Evolutionary conservation across 139 green algal genomes (phyloP).

Genomic region (Zygnema cylindricum): DNA sequence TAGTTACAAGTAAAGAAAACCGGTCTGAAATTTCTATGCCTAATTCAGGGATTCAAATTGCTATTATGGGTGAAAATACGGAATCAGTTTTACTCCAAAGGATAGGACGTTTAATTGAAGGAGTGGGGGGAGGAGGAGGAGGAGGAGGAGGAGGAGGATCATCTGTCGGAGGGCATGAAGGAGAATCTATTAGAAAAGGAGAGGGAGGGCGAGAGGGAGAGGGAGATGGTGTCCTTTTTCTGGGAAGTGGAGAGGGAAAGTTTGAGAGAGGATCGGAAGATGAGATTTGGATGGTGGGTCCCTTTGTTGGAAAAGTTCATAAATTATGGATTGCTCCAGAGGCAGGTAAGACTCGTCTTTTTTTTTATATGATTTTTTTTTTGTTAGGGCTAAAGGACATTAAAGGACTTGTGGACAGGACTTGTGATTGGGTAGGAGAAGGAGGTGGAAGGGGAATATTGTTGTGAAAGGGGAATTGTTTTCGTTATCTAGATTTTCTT

Average conservation of each 20-base stretch:
- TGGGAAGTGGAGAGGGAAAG: not conserved
- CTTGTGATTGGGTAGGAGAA: too few relatives aligned
- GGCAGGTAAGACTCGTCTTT: not conserved
- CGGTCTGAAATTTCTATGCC: not conserved
- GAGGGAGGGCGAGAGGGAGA: too few relatives aligned
- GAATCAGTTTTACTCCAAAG: not conserved
- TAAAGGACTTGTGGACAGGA: too few relatives aligned
- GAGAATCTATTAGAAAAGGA: not conserved
- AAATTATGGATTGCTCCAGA: not conserved
- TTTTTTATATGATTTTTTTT: too few relatives aligned
- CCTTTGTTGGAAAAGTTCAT: not conserved
- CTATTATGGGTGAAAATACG: not conserved
- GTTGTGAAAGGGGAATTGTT: too few relatives aligned
- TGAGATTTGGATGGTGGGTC: not conserved
- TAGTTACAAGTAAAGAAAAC: not conserved
- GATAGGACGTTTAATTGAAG: not conserved
- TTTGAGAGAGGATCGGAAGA: not conserved
- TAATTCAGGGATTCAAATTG: not conserved
- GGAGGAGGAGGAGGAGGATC: not conserved
- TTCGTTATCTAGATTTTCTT: too few relatives aligned
- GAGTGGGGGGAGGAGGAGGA: not conserved
- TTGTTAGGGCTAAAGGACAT: too few relatives aligned
- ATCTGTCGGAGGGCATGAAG: too few relatives aligned
- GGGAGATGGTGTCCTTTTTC: not conserved
- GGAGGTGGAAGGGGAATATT: too few relatives aligned